These are phyloP conservation scores for Dictyostelium intermedium DNA, from an alignment of 78 protist genomes.

Conservation along the genomic window DNA sequence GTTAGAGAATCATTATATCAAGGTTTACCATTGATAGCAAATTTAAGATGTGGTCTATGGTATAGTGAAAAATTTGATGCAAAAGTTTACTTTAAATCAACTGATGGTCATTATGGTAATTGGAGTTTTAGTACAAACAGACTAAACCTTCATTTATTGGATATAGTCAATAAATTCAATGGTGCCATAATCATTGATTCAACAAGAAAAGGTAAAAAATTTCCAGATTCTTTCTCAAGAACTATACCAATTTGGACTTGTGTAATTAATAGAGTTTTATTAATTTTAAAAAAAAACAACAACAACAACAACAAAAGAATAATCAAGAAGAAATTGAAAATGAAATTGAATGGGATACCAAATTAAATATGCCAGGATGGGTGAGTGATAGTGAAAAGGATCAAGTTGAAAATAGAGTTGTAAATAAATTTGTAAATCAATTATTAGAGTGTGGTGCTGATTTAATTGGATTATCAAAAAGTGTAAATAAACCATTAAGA, in stretches of 20 bases:
- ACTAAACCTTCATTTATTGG: slow-evolving; percentile 48
- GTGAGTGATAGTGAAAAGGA: slow-evolving; percentile 30
- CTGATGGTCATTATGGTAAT: slow-evolving; percentile 86
- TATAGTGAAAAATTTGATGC: slow-evolving; percentile 33
- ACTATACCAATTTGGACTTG: slow-evolving; percentile 80
- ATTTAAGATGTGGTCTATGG: slow-evolving; percentile 82
- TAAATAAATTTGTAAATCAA: slow-evolving; percentile 21
- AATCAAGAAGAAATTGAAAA: neutral
- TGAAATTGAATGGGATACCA: slow-evolving; percentile 11
- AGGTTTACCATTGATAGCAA: slow-evolving; percentile 55
- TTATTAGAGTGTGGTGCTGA: slow-evolving; percentile 17
- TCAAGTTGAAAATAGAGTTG: slow-evolving; percentile 22
- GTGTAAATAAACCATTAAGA: slow-evolving; percentile 24
- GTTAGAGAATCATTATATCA: neutral
- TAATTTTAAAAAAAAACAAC: neutral
- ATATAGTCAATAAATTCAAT: neutral
- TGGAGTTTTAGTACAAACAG: slow-evolving; percentile 68
- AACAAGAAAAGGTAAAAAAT: slow-evolving; percentile 79
- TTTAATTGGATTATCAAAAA: neutral
- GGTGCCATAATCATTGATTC: slow-evolving; percentile 67
- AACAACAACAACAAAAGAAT: neutral
- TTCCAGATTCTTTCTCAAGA: slow-evolving; percentile 72
- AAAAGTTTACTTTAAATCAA: slow-evolving; percentile 68
- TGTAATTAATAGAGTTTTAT: slow-evolving; percentile 42
- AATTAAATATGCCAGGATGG: slow-evolving; percentile 43